Base-by-base conservation (phyloP, 768 basidiomycete species). In the Stropharia rugosoannulata region DNA sequence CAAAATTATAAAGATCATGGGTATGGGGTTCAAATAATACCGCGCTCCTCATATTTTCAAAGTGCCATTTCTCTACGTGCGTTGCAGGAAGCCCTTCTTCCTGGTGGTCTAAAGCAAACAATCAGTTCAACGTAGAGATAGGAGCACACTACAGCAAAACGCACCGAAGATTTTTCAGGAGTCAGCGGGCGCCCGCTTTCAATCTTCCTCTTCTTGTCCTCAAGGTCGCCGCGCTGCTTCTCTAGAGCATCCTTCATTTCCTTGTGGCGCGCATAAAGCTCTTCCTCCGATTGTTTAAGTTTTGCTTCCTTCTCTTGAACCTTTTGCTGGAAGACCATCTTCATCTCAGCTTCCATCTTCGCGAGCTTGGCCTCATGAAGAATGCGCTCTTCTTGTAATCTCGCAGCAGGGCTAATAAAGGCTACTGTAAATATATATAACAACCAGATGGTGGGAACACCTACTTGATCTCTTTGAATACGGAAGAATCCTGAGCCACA, bases 281-380 rank as follows among this genome's bases (percentile, higher is more conserved):
- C 97, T 76, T 98, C 97, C 75, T 99, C 97, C 51, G 90, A 93
- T 73, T 98, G 97, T 79, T 98, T 98, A 70, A 99, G 82, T 75
- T 98, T 98, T 61, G 93, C 85, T 71, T 99, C 97, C 80, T 99
- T 98, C 73, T 99, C 97, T 71, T 95, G 93, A 53, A 99, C 97
- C 74, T 99, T 99, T 75, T 98, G 97, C 70, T 95, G 95, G 94
- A 99, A 99, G 65, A 99, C 97, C 93, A 96, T 94, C 86, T 98
- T 98, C 97, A 99, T 99, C 81, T 98, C 97, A 54, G 95, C 91
- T 77, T 99, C 97, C 89, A 98, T 98, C 86, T 99, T 99, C 54
- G 93, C 85, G 52, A 99, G 85, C 73, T 98, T 98, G 63, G 92
- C 90, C 75, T 99, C 96, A 75, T 99, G 96, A 68, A 98, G 73